phyloP scores from a whole-genome alignment of 345 rosid genomes.

The Hibiscus tridactylites region DNA sequence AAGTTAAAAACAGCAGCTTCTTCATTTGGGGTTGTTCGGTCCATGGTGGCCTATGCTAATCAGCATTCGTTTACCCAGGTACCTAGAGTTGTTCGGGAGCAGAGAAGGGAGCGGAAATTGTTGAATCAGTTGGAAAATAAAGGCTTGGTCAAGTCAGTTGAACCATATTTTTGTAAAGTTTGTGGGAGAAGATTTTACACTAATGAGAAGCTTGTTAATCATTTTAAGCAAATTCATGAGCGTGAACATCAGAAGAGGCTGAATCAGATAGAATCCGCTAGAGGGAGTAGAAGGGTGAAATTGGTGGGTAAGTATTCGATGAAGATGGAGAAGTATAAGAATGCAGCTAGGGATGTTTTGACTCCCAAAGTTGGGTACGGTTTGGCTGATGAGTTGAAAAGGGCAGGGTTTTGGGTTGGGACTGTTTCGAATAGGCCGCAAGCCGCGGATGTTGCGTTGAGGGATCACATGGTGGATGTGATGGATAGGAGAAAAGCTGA shows the following conservation, averaged over 20 bases:
- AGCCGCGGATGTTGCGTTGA: constrained; percentile 63
- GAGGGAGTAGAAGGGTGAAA: constrained; percentile 65
- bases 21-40: constrained; percentile 52
- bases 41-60: constrained; percentile 68
- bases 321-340: constrained; percentile 80
- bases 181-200: constrained; percentile 72
- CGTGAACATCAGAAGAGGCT: constrained; percentile 65
- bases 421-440: constrained; percentile 63
- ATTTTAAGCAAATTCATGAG: constrained; percentile 81
- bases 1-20: constrained; percentile 57
- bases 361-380: constrained; percentile 67
- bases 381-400: constrained; percentile 59
- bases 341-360: constrained; percentile 45
- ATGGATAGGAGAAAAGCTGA: constrained; percentile 69
- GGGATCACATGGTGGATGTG: constrained; percentile 58
- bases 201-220: constrained; percentile 57
- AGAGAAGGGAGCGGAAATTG: constrained; percentile 47
- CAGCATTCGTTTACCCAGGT: constrained; percentile 55
- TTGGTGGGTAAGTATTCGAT: constrained; percentile 59
- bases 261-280: constrained; percentile 74
- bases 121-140: constrained; percentile 56
- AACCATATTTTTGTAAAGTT: constrained; percentile 55
- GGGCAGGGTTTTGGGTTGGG: constrained; percentile 69
- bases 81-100: constrained; percentile 45
- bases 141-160: constrained; percentile 47